Conservation (phyloP, 1,284 basidiomycete species). For the Microbotryomycetes sp. region DNA sequence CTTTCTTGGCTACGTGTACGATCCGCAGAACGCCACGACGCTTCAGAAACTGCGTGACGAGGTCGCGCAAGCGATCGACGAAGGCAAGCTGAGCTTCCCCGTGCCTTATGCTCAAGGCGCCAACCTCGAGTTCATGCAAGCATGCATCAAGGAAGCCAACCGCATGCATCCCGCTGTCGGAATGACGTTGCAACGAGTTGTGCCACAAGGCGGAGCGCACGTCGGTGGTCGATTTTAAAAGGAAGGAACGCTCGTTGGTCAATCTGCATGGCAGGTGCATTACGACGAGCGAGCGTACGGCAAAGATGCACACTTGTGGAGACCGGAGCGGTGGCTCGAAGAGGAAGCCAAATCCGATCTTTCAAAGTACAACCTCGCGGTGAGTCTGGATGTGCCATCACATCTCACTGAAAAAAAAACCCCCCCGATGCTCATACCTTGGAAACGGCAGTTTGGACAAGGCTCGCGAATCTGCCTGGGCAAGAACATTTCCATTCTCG, state of each 20-base stretch:
- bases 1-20: constrained; percentile 35
- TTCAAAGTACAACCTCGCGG: constrained; percentile 8
- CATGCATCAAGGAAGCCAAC: constrained; percentile 37
- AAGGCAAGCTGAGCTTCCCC: constrained; percentile 29
- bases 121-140: constrained; percentile 34
- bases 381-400: not conserved
- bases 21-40: constrained; percentile 24
- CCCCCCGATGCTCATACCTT: not conserved
- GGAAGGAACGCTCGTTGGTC: constrained; percentile 34
- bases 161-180: constrained; percentile 38
- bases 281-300: constrained; percentile 33
- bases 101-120: constrained; percentile 33
- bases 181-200: constrained; percentile 35
- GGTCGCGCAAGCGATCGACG: constrained; percentile 32
- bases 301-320: constrained; percentile 30
- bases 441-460: not conserved
- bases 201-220: constrained; percentile 29
- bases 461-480: constrained; percentile 7
- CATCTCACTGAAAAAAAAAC: too few species aligned
- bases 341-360: constrained; percentile 9
- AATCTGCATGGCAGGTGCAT: constrained; percentile 36
- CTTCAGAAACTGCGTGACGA: constrained; percentile 34
- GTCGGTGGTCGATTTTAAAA: constrained; percentile 34
- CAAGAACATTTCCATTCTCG: constrained; percentile 37
- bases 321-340: constrained; percentile 36